These are phyloP conservation scores for Dovyalis caffra DNA, from an alignment of 345 rosid genomes.

Conservation along the genomic window DNA sequence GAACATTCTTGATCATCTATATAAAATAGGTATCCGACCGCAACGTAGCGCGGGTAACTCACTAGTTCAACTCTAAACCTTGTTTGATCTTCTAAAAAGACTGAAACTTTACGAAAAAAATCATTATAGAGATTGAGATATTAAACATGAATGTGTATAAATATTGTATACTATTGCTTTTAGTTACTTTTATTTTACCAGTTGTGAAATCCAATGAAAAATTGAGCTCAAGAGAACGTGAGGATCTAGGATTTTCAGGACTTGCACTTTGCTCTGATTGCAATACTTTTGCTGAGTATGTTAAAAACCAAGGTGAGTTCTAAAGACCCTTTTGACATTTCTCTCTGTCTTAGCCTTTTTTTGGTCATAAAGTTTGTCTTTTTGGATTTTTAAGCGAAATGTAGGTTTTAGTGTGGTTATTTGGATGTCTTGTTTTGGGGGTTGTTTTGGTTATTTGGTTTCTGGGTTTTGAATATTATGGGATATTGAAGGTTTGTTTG, in stretches of 20 bases:
- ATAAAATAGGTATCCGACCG: too few relatives aligned
- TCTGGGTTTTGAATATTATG: not conserved
- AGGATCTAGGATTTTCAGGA: slow-evolving; percentile 89
- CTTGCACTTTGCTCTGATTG: slow-evolving; percentile 98
- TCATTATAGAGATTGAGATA: not conserved
- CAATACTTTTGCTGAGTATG: slow-evolving; percentile 75
- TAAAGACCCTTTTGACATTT: not conserved
- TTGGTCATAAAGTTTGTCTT: not conserved
- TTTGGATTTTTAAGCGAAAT: not conserved
- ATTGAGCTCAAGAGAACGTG: slow-evolving; percentile 68
- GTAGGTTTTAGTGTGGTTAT: not conserved
- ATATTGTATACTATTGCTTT: not conserved
- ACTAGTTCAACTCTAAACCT: not conserved
- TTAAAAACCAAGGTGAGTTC: slow-evolving; percentile 76
- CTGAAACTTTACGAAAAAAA: not conserved
- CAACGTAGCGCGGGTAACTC: too few relatives aligned
- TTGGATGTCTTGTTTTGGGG: not conserved
- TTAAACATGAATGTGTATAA: not conserved
- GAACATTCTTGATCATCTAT: too few relatives aligned
- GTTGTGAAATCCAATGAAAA: slow-evolving; percentile 51
- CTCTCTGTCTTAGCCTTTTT: not conserved
- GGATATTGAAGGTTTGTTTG: too few relatives aligned
- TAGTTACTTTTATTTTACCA: slow-evolving; percentile 4
- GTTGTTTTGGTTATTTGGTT: not conserved
- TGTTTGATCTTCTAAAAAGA: not conserved